Conservation (phyloP, 2,329 filamentous ascomycete genomes). For the Fusarium caatingaense region DNA sequence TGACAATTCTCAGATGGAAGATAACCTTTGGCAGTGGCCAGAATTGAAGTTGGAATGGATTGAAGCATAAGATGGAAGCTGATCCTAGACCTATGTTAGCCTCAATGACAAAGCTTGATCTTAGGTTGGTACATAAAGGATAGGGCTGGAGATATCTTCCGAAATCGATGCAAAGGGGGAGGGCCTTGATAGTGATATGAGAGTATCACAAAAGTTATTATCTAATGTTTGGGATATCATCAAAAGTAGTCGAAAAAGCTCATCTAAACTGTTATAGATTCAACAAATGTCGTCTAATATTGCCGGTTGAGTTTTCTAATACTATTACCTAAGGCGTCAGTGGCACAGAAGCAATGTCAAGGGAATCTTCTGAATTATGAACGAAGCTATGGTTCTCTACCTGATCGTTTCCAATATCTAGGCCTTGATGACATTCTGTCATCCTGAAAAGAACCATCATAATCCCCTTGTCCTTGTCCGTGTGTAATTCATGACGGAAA, state of each 20-base stretch:
- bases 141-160: too few relatives aligned
- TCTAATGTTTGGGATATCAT: rapidly evolving
- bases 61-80: neutral
- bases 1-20: neutral
- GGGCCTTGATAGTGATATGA: too few relatives aligned
- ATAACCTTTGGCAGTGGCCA: slow-evolving; percentile 4
- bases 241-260: neutral
- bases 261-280: neutral
- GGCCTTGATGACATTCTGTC: neutral
- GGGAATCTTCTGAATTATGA: neutral
- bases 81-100: too few relatives aligned
- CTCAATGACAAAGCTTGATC: too few relatives aligned
- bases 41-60: neutral
- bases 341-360: neutral
- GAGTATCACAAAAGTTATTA: neutral
- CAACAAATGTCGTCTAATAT: too few relatives aligned
- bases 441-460: neutral
- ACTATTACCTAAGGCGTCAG: neutral
- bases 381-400: neutral
- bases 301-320: too few relatives aligned
- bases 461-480: too few relatives aligned
- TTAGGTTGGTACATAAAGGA: too few relatives aligned
- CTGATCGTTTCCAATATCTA: neutral
- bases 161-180: too few relatives aligned
- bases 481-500: neutral